These are phyloP conservation scores for Nasturtium officinale DNA, from an alignment of 345 rosid genomes.

Conservation along the genomic window DNA sequence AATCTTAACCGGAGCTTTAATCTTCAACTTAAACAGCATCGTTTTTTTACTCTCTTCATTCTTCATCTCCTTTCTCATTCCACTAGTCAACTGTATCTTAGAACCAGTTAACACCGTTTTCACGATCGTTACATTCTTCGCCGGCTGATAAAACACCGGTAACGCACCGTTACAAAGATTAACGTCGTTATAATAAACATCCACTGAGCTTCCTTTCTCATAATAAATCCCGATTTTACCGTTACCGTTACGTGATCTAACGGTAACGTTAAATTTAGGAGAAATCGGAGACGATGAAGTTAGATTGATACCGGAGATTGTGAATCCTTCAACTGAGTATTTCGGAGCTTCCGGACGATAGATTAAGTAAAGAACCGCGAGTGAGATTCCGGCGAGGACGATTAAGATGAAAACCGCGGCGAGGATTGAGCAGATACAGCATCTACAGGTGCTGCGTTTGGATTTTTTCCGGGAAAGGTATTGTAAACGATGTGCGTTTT, in stretches of 20 bases:
- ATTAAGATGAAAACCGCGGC: conserved; percentile 37
- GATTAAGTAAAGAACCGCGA: conserved; percentile 62
- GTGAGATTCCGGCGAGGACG: conserved; percentile 53
- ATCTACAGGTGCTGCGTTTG: conserved; percentile 44
- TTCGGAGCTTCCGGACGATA: conserved; percentile 66
- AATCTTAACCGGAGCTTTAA: conserved; percentile 67
- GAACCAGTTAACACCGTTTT: conserved; percentile 51
- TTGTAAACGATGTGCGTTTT: conserved; percentile 60
- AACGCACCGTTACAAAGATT: conserved; percentile 51
- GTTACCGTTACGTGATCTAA: conserved; percentile 68
- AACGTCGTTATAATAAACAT: conserved; percentile 47
- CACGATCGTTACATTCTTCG: conserved; percentile 62
- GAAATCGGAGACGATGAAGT: conserved; percentile 52
- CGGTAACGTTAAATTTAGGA: conserved; percentile 59
- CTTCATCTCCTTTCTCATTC: conserved; percentile 37
- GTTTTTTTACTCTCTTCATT: conserved; percentile 37
- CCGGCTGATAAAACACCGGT: conserved; percentile 64
- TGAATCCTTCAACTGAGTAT: conserved; percentile 55
- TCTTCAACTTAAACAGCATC: conserved; percentile 58
- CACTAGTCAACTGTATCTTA: conserved; percentile 50
- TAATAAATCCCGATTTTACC: conserved; percentile 68
- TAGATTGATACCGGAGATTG: conserved; percentile 61
- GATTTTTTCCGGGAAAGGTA: conserved; percentile 55
- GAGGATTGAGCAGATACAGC: conserved; percentile 56
- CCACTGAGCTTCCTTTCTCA: conserved; percentile 50